These are phyloP conservation scores for Cajanus cajan DNA, from an alignment of 306 rosid species.

Conservation along the genomic window DNA sequence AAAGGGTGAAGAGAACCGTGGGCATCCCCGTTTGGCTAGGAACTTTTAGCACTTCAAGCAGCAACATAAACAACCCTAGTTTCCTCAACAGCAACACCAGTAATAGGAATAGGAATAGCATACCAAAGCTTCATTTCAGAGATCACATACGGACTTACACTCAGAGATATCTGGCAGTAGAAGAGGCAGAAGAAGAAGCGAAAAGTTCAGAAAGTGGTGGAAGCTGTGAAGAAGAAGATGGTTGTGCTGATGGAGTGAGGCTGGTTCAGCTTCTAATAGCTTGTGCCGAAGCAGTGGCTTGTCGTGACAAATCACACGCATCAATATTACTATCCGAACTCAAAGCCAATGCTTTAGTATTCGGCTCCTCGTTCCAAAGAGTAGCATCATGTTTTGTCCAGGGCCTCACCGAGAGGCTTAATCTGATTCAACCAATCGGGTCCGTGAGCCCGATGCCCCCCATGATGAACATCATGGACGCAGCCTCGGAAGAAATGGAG, in stretches of 20 bases:
- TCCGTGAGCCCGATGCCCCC: constrained; percentile 37
- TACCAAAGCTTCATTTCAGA: constrained; percentile 49
- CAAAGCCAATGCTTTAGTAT: constrained; percentile 61
- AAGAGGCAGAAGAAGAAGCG: constrained; percentile 48
- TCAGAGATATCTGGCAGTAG: constrained; percentile 60
- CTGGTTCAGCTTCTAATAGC: constrained; percentile 82
- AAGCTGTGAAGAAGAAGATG: constrained; percentile 39
- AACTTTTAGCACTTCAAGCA: not conserved
- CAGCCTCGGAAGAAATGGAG: constrained; percentile 56
- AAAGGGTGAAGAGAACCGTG: constrained; percentile 42
- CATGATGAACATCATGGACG: constrained; percentile 48
- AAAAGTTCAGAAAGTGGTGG: constrained; percentile 32
- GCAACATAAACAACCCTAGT: not conserved
- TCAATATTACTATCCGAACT: constrained; percentile 63
- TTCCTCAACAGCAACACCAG: constrained; percentile 29
- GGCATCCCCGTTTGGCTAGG: constrained; percentile 26
- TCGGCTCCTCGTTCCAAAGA: constrained; percentile 81
- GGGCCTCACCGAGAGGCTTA: constrained; percentile 61
- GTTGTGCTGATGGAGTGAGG: constrained; percentile 73
- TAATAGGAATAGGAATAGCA: constrained; percentile 36
- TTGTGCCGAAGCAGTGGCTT: constrained; percentile 93
- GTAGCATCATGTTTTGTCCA: constrained; percentile 90
- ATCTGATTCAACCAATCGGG: constrained; percentile 56
- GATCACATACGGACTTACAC: constrained; percentile 69
- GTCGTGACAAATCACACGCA: constrained; percentile 74